A percentile compares a stretch with the other conserved stretches of the same genome.
Evolutionary conservation across 176 grass and related monocot genomes (phyloP).

Genomic region (Cenchrus americanus): DNA sequence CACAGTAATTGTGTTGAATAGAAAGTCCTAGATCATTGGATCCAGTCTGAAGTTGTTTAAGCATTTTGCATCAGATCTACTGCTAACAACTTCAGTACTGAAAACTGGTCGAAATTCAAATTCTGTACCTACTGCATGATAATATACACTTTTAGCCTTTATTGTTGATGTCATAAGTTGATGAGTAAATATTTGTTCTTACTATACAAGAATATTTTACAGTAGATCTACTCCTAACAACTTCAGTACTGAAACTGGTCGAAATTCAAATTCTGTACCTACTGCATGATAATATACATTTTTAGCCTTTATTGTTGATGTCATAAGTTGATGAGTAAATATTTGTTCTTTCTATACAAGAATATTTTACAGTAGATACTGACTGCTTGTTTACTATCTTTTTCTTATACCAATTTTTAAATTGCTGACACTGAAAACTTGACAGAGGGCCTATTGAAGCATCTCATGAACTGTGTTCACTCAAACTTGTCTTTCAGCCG

Average conservation of each 20-base stretch:
- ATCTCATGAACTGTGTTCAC: slow-evolving; percentile 58
- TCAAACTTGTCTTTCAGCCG: slow-evolving; percentile 75
- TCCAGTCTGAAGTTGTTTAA: not conserved
- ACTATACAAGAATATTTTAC: not conserved
- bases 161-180: not conserved
- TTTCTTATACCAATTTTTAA: not conserved
- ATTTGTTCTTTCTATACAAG: not conserved
- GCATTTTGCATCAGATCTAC: not conserved
- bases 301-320: not conserved
- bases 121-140: too few species aligned
- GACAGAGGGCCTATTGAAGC: slow-evolving; percentile 34
- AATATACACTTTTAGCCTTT: not conserved
- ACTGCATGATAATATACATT: not conserved
- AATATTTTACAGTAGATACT: not conserved
- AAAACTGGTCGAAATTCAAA: not conserved
- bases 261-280: not conserved
- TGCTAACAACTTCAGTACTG: not conserved
- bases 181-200: not conserved
- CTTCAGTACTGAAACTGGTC: not conserved
- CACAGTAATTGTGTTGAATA: not conserved
- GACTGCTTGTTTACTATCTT: not conserved
- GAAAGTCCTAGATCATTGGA: not conserved
- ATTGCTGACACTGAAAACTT: slow-evolving; percentile 43
- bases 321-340: not conserved
- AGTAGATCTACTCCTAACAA: too few species aligned